Evolutionary conservation across 768 basidiomycete species (phyloP).

Genomic region (Lentinula boryana): DNA sequence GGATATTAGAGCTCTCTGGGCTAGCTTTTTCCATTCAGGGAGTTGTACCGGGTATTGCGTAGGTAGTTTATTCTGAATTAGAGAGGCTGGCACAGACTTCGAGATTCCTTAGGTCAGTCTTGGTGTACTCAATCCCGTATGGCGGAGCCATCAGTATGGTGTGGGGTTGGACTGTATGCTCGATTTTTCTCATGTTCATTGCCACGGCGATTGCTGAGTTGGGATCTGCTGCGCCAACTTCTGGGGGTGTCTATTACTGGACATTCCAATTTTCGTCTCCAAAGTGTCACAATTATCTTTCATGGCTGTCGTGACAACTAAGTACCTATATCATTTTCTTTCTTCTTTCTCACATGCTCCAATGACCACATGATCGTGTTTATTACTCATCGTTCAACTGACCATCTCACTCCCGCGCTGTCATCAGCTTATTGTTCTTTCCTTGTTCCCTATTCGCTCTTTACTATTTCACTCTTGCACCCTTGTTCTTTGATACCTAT

Average conservation of each 20-base stretch:
- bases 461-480: no score
- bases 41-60: slow-evolving; percentile 47
- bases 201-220: slow-evolving; percentile 47
- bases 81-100: neutral
- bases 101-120: slow-evolving; percentile 26
- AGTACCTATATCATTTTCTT: no score
- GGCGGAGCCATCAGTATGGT: slow-evolving; percentile 42
- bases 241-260: slow-evolving; percentile 48
- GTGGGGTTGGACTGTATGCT: slow-evolving; percentile 44
- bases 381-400: no score
- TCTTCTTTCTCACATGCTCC: no score
- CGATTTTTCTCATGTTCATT: slow-evolving; percentile 39
- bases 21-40: slow-evolving; percentile 49
- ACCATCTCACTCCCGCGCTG: no score
- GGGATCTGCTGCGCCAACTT: slow-evolving; percentile 45
- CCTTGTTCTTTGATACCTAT: no score
- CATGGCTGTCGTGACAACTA: no score
- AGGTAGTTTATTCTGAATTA: slow-evolving; percentile 8
- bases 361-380: no score
- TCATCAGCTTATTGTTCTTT: no score
- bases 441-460: no score
- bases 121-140: slow-evolving; percentile 41
- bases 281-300: slow-evolving; percentile 46
- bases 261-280: slow-evolving; percentile 47
- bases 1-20: slow-evolving; percentile 36